Base-by-base conservation (phyloP, 2,329 filamentous ascomycete species). In the Fusarium sp. region DNA sequence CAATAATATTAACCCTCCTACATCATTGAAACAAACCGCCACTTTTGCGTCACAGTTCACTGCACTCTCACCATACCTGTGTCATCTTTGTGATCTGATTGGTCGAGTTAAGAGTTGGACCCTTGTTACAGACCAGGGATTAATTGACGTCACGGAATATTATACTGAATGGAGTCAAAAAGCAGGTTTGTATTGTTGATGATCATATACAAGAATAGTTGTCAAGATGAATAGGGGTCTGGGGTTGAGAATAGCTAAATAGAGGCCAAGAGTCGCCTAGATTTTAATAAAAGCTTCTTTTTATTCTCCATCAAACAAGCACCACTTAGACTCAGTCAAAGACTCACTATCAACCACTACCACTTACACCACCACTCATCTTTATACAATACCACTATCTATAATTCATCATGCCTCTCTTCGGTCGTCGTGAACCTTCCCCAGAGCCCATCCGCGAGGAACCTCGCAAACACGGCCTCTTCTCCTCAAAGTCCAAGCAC, bases 401-500 rank as follows among this genome's bases (percentile, higher is more conserved):
- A 49, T 38, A 18, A 27, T 18, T 44, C 69, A 77, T 18, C 45
- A 80, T 80, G 78, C 77, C 77, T 62, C 69, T 79, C 51, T 80
- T 80, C 51, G 74, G 75, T 43, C 76, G 73, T 38, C 75, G 73
- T 20, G 72, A 79, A 24, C 75, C 76, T 25, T 71, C 77, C 1
- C 76, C 77, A 6, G 79, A 81, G 65, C 80, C 78, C 9, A 76
- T 77, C 53, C 73, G 66, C 46, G 56, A 70, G 59, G 69, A 71
- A 22, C 69, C 29, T 45, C 66, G 78, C 70, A 79, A 78, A 20
- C 78, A 78, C 70, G 76, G 81, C 58, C 77, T 83, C 72, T 83
- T 84, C 71, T 42, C 59, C 34, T 38, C 34, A 38, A 72, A 74
- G 62, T 43, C 42, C 45, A 78, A 75, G 24, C 78, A 78, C 38